Percentiles rank a stretch among this genome's conserved stretches.
phyloP scores from a whole-genome alignment of 805 yeast genomes.

The Ogataea ramenticola region DNA sequence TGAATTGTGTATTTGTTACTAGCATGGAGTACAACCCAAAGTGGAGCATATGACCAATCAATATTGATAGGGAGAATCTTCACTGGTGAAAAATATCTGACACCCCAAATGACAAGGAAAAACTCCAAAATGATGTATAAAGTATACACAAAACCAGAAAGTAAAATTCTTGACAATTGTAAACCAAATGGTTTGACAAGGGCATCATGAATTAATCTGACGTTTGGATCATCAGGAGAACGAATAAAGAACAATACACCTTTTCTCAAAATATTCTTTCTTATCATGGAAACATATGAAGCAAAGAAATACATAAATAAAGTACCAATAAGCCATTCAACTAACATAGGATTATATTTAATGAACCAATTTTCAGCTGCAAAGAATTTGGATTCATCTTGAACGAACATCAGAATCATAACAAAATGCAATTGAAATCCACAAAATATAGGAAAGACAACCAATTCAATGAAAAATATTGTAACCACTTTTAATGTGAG shows the following conservation, averaged over 20 bases:
- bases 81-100: constrained; percentile 31
- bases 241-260: constrained; percentile 90
- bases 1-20: neutral
- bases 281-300: constrained; percentile 74
- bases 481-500: constrained; percentile 68
- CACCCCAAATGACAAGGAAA: constrained; percentile 51
- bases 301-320: constrained; percentile 84
- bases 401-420: constrained; percentile 46
- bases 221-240: constrained; percentile 91
- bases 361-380: constrained; percentile 7
- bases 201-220: constrained; percentile 81
- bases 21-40: neutral
- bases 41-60: neutral
- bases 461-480: constrained; percentile 70
- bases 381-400: constrained; percentile 6
- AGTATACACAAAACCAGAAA: constrained; percentile 71
- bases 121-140: constrained; percentile 68
- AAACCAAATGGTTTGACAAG: constrained; percentile 64
- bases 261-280: constrained; percentile 65
- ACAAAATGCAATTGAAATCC: constrained; percentile 73
- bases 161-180: constrained; percentile 64
- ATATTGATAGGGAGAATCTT: constrained; percentile 17
- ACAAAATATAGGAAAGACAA: constrained; percentile 82
- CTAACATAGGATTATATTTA: neutral
- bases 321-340: constrained; percentile 70